Conservation (phyloP, 1,284 basidiomycete genomes). For the Ceratorhiza oryzae-sativae region DNA sequence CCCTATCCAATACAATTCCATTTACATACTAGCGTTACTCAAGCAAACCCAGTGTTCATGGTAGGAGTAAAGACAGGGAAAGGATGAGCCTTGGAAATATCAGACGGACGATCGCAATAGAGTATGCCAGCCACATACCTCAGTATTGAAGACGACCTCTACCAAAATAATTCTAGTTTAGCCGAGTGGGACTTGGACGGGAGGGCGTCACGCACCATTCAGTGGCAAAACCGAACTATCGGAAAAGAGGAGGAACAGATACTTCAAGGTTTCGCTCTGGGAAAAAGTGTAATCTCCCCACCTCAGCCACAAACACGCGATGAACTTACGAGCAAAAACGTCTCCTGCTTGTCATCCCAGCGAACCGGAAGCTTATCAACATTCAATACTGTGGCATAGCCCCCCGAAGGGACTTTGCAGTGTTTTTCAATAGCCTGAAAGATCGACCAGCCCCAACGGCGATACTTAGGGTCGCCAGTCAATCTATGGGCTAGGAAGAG, state of each 20-base stretch:
- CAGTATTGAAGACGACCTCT: slow-evolving; percentile 94
- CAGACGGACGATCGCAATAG: background rate
- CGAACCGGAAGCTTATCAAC: slow-evolving; percentile 76
- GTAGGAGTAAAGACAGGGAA: slow-evolving; percentile 67
- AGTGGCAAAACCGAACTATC: slow-evolving; percentile 77
- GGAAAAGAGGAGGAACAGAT: slow-evolving; percentile 87
- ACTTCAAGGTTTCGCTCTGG: slow-evolving; percentile 91
- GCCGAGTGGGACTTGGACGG: background rate
- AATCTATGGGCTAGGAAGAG: slow-evolving; percentile 85
- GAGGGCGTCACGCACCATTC: slow-evolving; percentile 59
- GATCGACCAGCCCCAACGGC: slow-evolving; percentile 86
- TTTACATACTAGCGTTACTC: slow-evolving; percentile 38
- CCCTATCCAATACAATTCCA: background rate
- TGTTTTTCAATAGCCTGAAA: slow-evolving; percentile 89
- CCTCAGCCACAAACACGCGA: background rate
- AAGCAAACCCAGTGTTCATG: slow-evolving; percentile 62
- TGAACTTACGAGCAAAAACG: slow-evolving; percentile 78
- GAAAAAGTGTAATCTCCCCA: slow-evolving; percentile 27
- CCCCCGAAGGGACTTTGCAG: slow-evolving; percentile 76
- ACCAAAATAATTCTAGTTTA: slow-evolving; percentile 1
- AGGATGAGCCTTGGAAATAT: slow-evolving; percentile 63
- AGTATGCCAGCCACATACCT: slow-evolving; percentile 57
- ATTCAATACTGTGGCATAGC: slow-evolving; percentile 84
- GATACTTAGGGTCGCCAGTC: slow-evolving; percentile 83
- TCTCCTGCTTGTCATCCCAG: slow-evolving; percentile 92